Evolutionary conservation across 305 asterid genomes (phyloP), one percentile per base, ranked within the genome.

Genomic region (Salvia sclarea): DNA sequence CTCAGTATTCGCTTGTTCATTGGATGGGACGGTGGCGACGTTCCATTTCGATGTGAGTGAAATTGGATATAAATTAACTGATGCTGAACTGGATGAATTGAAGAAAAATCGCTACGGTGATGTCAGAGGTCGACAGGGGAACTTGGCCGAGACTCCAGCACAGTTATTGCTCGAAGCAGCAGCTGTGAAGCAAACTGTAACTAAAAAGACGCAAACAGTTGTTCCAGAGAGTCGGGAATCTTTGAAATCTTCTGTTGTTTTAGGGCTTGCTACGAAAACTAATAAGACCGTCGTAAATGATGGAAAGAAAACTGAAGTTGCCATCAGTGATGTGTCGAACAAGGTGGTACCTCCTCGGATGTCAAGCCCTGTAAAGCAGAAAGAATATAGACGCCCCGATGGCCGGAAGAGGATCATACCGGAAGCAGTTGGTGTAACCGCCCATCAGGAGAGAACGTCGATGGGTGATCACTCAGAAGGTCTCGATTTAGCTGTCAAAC

Each of bases 361-460:
- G 79, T 78, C 95, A 5, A 91, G 96, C 79, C 95, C 96, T 8
- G 96, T 94, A 75, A 89, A 87, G 75, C 99, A 94, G 80, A 89
- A 89, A 73, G 97, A 89, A 76, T 94, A 94, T 52, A 87, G 96
- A 67, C 87, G 96, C n/a, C 86, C 99, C 13, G 99, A 94, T 83
- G 99, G 99, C 47, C 88, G 99, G 58, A 94, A 86, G 88, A 87
- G 99, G 87, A 94, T 94, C 82, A 94, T 91, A 64, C 99, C 99
- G 10, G 96, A 94, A 82, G 97, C 96, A 71, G 97, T 94, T 83
- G 99, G 99, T 56, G 83, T 73, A 59, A 77, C 91, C 25, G 75
- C 76, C 38, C 92, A 77, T 70, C 85, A 74, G 64, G 92, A 84
- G 63, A 75, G 77, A 65, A 33, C 80, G 35, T 61, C 91, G 31